Percentiles rank a stretch among this genome's conserved stretches.
Conservation (phyloP, 2,329 filamentous ascomycete species). For the Exophiala sideris region DNA sequence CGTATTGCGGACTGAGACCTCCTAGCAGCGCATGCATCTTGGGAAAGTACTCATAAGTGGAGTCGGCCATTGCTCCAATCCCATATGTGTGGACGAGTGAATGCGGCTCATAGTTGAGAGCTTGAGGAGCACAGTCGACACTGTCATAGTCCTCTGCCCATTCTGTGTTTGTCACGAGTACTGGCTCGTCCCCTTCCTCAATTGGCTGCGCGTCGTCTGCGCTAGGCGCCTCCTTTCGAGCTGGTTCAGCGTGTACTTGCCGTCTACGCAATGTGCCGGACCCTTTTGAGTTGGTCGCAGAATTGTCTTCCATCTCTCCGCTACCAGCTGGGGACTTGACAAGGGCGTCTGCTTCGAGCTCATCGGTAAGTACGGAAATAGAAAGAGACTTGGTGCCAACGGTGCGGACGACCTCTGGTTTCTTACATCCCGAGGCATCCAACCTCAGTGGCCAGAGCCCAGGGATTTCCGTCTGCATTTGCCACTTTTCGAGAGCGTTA, state of each 20-base stretch:
- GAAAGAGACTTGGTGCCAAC: not conserved
- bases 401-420: constrained; percentile 29
- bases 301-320: not conserved
- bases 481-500: constrained; percentile 70
- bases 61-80: constrained; percentile 46
- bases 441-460: constrained; percentile 77
- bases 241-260: constrained; percentile 10
- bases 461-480: constrained; percentile 66
- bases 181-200: not conserved
- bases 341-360: not conserved
- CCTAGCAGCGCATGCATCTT: constrained; percentile 48
- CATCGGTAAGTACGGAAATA: not conserved
- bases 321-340: not conserved
- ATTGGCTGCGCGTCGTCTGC: constrained; percentile 9
- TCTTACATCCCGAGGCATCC: constrained; percentile 76
- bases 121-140: constrained; percentile 39
- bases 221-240: constrained; percentile 12
- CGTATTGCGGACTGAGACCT: constrained; percentile 41
- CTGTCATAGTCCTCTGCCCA: constrained; percentile 11
- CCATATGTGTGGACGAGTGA: constrained; percentile 38
- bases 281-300: not conserved
- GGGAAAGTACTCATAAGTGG: constrained; percentile 51
- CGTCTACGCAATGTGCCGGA: not conserved
- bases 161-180: constrained; percentile 5
- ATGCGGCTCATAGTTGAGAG: constrained; percentile 36